Percentiles rank a stretch among this genome's conserved stretches.
These are phyloP conservation scores for Luzula sylvatica DNA, from an alignment of 176 grass and related monocot genomes.

Conservation along the genomic window DNA sequence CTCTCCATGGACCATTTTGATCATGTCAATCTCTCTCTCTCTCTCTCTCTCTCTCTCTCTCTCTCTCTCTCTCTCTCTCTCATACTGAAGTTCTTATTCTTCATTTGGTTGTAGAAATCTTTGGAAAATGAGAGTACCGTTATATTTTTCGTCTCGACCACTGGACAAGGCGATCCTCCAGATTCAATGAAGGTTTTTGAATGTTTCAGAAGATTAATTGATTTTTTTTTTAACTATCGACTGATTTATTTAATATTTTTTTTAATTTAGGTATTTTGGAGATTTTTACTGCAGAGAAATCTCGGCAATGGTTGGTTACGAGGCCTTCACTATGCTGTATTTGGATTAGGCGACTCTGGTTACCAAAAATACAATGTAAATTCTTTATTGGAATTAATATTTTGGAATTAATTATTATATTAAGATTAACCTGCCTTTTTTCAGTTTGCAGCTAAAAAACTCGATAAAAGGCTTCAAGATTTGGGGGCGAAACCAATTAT, in stretches of 20 bases:
- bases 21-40: slow-evolving; percentile 27
- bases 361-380: slow-evolving; percentile 94
- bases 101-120: slow-evolving; percentile 26
- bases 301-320: slow-evolving; percentile 45
- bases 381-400: not conserved
- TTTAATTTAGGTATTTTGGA: slow-evolving; percentile 63
- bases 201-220: slow-evolving; percentile 1
- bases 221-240: not conserved
- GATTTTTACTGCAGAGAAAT: slow-evolving; percentile 47
- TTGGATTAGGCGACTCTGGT: slow-evolving; percentile 89
- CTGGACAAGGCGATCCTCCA: slow-evolving; percentile 74
- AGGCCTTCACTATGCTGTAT: slow-evolving; percentile 57
- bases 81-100: not conserved
- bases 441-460: slow-evolving; percentile 88
- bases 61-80: not conserved
- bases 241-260: slow-evolving; percentile 1
- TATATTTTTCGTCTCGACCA: slow-evolving; percentile 86
- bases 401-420: not conserved
- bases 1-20: slow-evolving; percentile 64
- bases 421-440: slow-evolving; percentile 17
- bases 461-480: slow-evolving; percentile 67
- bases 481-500: slow-evolving; percentile 66
- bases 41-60: not conserved
- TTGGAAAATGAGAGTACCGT: slow-evolving; percentile 42
- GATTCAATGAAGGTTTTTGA: slow-evolving; percentile 76